These are phyloP conservation scores for Suillus ampliporus DNA, from an alignment of 768 basidiomycete genomes.

Conservation along the genomic window DNA sequence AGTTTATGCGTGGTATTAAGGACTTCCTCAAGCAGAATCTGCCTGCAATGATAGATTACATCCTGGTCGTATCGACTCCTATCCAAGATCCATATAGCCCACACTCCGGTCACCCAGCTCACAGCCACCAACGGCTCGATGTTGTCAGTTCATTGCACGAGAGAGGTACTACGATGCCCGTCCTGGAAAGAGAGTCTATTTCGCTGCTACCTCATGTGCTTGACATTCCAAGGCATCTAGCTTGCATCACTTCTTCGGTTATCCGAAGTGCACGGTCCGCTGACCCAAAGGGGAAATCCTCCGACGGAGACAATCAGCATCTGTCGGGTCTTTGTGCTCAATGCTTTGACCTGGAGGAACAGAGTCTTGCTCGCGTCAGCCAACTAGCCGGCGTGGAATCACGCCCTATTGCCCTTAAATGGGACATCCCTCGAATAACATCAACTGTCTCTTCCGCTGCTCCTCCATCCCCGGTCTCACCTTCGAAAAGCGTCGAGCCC, in stretches of 20 bases:
- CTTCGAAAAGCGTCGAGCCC: slow-evolving; percentile 15
- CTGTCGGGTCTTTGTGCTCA: slow-evolving; percentile 61
- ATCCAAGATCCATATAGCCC: slow-evolving; percentile 30
- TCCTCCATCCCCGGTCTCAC: slow-evolving; percentile 30
- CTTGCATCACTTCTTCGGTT: slow-evolving; percentile 77
- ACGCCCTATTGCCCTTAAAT: slow-evolving; percentile 17
- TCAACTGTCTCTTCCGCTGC: slow-evolving; percentile 8
- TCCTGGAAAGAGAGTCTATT: slow-evolving; percentile 71
- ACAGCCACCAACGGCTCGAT: slow-evolving; percentile 57
- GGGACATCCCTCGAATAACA: slow-evolving; percentile 21
- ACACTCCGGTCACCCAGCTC: slow-evolving; percentile 34
- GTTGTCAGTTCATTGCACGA: slow-evolving; percentile 62
- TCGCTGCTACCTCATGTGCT: slow-evolving; percentile 75
- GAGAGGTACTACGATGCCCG: slow-evolving; percentile 58
- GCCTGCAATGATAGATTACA: slow-evolving; percentile 80
- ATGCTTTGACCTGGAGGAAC: slow-evolving; percentile 76
- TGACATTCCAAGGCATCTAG: slow-evolving; percentile 81
- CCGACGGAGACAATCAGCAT: slow-evolving; percentile 43
- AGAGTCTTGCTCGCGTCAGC: slow-evolving; percentile 69
- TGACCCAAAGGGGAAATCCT: slow-evolving; percentile 40
- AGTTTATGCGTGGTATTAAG: slow-evolving; percentile 81
- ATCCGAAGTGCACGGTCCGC: slow-evolving; percentile 61
- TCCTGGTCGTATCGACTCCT: slow-evolving; percentile 71
- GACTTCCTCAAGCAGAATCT: slow-evolving; percentile 70
- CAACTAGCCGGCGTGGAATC: slow-evolving; percentile 48